Evolutionary conservation across 2,329 filamentous ascomycete species (phyloP).

Genomic region (Alternaria sp.): DNA sequence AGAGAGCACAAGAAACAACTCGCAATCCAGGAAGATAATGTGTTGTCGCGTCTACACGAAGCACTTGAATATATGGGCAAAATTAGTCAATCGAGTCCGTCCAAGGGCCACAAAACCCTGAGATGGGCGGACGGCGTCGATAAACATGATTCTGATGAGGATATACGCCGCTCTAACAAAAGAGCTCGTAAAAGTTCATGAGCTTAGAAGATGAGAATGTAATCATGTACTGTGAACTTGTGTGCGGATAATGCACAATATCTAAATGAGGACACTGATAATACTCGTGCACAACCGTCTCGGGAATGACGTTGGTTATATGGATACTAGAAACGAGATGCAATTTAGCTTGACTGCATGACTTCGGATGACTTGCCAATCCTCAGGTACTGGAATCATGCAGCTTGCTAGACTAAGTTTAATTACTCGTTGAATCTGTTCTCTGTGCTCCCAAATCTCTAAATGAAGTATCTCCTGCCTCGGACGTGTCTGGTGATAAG

Average conservation of each 20-base stretch:
- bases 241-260: neutral
- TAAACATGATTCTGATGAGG: neutral
- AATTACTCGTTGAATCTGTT: neutral
- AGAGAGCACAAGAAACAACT: neutral
- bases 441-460: neutral
- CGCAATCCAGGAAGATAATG: neutral
- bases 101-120: neutral
- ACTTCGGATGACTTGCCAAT: neutral
- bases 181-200: neutral
- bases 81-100: neutral
- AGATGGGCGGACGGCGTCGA: neutral
- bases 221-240: too few relatives aligned
- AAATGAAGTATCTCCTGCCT: neutral
- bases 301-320: neutral
- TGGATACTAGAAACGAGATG: neutral
- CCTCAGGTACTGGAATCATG: neutral
- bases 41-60: neutral
- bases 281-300: neutral
- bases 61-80: neutral
- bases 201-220: neutral
- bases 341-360: neutral
- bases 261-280: neutral
- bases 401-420: neutral
- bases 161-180: constrained; percentile 1
- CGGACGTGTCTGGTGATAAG: neutral